phyloP scores from a whole-genome alignment of 2,329 filamentous ascomycete genomes.

The Pseudopithomyces chartarum region DNA sequence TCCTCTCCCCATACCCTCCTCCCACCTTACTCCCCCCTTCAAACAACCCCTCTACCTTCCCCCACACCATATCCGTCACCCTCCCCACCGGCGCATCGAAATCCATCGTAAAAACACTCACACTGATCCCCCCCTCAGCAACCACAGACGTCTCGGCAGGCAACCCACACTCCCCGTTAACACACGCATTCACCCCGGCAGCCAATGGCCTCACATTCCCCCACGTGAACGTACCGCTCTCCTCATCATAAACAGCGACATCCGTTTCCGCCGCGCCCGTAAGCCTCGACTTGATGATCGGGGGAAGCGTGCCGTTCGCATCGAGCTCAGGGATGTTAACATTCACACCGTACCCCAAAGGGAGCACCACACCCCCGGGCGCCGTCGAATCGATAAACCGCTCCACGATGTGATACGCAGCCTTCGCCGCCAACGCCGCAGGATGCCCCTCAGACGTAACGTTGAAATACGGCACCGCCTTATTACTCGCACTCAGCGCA shows the following conservation, averaged over 20 bases:
- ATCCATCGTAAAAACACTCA: conserved; percentile 56
- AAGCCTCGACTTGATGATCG: conserved; percentile 53
- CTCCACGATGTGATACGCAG: conserved; percentile 51
- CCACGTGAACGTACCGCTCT: conserved; percentile 51
- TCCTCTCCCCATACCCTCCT: no score
- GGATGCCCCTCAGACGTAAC: conserved; percentile 49
- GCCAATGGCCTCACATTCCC: conserved; percentile 53
- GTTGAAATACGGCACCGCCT: conserved; percentile 48
- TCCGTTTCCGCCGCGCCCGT: conserved; percentile 55
- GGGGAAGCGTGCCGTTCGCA: conserved; percentile 44
- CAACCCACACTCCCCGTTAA: conserved; percentile 57
- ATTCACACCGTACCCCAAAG: conserved; percentile 55
- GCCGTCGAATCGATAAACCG: conserved; percentile 46
- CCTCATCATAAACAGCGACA: conserved; percentile 50
- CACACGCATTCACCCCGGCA: conserved; percentile 55
- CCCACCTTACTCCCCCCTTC: no score
- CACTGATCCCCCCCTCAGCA: conserved; percentile 46
- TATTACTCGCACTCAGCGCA: conserved; percentile 51
- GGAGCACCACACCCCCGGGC: conserved; percentile 41
- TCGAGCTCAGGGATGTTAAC: conserved; percentile 55
- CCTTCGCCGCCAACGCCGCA: conserved; percentile 50
- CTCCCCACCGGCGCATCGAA: conserved; percentile 52
- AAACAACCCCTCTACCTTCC: neutral
- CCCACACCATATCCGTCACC: conserved; percentile 12
- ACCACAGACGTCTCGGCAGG: conserved; percentile 56